A percentile compares a stretch with the other conserved stretches of the same genome.
Evolutionary conservation across 2,329 filamentous ascomycete species (phyloP).

Genomic region (Trichoderma endophyticum): DNA sequence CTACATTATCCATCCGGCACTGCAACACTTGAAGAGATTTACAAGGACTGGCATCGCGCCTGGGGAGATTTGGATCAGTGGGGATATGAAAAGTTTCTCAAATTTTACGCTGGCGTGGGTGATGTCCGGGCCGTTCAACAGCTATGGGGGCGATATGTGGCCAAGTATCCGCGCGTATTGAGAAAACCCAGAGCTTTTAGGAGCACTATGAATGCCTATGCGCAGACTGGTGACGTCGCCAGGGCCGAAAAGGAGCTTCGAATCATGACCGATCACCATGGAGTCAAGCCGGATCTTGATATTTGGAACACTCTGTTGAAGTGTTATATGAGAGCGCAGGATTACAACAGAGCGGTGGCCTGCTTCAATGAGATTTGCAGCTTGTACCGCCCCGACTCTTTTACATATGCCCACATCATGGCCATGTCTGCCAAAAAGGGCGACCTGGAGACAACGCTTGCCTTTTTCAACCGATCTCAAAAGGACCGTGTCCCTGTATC

Average conservation of each 20-base stretch:
- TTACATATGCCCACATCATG: slow-evolving; percentile 73
- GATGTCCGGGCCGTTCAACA: slow-evolving; percentile 44
- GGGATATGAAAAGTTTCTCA: slow-evolving; percentile 48
- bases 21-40: slow-evolving; percentile 44
- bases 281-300: slow-evolving; percentile 52
- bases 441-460: slow-evolving; percentile 66
- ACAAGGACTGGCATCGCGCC: slow-evolving; percentile 47
- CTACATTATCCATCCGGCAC: slow-evolving; percentile 38
- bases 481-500: slow-evolving; percentile 48
- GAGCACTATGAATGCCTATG: slow-evolving; percentile 69
- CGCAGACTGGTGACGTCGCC: slow-evolving; percentile 61
- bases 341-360: slow-evolving; percentile 63
- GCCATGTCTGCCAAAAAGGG: slow-evolving; percentile 66
- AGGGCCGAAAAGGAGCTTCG: slow-evolving; percentile 60
- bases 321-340: slow-evolving; percentile 62
- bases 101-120: slow-evolving; percentile 47
- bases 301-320: slow-evolving; percentile 78
- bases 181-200: slow-evolving; percentile 40
- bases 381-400: slow-evolving; percentile 52
- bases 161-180: slow-evolving; percentile 35
- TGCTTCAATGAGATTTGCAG: slow-evolving; percentile 60
- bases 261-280: slow-evolving; percentile 55
- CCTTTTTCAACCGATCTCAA: slow-evolving; percentile 62
- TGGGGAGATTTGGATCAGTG: slow-evolving; percentile 40
- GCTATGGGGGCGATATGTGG: slow-evolving; percentile 45